These are phyloP conservation scores for Pseudomonodictys pantanalensis DNA, from an alignment of 495 filamentous ascomycete species.

Conservation along the genomic window DNA sequence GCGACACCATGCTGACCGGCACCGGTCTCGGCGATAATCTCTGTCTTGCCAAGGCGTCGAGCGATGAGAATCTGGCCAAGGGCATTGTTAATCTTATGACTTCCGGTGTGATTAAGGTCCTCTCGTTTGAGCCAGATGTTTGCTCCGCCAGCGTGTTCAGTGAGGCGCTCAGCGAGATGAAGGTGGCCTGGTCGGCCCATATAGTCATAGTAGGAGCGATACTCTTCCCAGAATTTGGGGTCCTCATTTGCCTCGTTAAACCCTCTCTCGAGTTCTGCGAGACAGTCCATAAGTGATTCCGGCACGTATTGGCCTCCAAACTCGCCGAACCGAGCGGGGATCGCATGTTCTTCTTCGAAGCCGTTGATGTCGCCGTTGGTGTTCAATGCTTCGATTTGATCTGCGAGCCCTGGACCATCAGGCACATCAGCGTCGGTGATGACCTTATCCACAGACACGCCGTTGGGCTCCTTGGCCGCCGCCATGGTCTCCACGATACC, in stretches of 20 bases:
- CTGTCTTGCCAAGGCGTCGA: constrained; percentile 76
- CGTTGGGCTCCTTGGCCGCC: constrained; percentile 52
- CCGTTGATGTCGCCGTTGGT: constrained; percentile 37
- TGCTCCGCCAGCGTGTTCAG: constrained; percentile 81
- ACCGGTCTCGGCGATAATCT: constrained; percentile 93
- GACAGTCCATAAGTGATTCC: constrained; percentile 95
- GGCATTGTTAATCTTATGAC: constrained; percentile 98
- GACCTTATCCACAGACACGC: constrained; percentile 58
- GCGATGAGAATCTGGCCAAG: constrained; percentile 86
- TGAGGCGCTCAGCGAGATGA: constrained; percentile 82
- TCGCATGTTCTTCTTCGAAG: constrained; percentile 46
- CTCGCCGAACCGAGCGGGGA: constrained; percentile 87
- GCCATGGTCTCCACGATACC: constrained; percentile 63
- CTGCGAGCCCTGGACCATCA: constrained; percentile 59
- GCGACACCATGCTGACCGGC: constrained; percentile 97
- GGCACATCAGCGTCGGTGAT: constrained; percentile 60
- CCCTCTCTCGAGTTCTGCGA: constrained; percentile 85
- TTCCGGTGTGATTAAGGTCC: constrained; percentile 76
- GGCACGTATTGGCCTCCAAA: constrained; percentile 99
- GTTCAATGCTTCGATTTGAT: constrained; percentile 74
- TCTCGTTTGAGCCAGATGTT: constrained; percentile 96
- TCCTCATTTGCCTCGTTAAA: constrained; percentile 84
- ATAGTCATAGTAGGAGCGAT: constrained; percentile 92
- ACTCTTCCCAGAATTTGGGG: constrained; percentile 94
- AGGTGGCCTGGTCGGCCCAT: constrained; percentile 93